phyloP scores from a whole-genome alignment of 2,329 filamentous ascomycete genomes.

The Phyllosticta paracitricarpa region DNA sequence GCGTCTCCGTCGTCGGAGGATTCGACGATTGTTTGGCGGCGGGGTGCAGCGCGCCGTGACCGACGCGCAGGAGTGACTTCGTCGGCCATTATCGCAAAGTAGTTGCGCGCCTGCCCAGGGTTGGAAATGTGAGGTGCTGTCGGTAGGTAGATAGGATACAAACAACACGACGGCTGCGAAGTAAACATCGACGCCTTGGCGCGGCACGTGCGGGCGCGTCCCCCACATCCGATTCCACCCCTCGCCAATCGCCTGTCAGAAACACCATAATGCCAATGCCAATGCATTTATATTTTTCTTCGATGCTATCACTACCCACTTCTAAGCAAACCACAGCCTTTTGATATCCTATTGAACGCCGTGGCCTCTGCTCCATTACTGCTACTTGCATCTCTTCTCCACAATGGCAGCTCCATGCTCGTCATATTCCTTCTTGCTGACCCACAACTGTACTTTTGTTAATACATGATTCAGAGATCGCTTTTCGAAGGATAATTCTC shows the following conservation, averaged over 20 bases:
- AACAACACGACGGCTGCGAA: background rate
- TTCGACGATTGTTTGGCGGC: slow-evolving; percentile 62
- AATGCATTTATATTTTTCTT: background rate
- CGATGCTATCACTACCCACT: background rate
- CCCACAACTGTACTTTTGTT: slow-evolving; percentile 61
- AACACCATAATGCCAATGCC: background rate
- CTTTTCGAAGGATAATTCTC: slow-evolving; percentile 2
- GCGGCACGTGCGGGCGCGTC: background rate
- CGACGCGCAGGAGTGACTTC: slow-evolving; percentile 34
- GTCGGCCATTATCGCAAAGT: background rate
- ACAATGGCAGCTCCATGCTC: slow-evolving; percentile 86
- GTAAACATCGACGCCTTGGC: slow-evolving; percentile 7
- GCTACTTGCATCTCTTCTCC: slow-evolving; percentile 87
- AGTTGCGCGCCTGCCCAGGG: background rate
- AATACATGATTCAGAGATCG: background rate
- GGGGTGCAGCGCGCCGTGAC: slow-evolving; percentile 50
- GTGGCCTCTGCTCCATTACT: background rate
- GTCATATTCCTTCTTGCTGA: slow-evolving; percentile 92
- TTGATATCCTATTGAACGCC: background rate
- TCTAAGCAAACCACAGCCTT: background rate
- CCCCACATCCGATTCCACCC: no score
- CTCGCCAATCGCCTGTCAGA: no score
- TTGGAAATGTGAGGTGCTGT: background rate
- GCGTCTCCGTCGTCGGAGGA: slow-evolving; percentile 64
- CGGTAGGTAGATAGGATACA: background rate